Evolutionary conservation across 2,329 filamentous ascomycete genomes (phyloP).

Genomic region (Hirsutella minnesotensis): DNA sequence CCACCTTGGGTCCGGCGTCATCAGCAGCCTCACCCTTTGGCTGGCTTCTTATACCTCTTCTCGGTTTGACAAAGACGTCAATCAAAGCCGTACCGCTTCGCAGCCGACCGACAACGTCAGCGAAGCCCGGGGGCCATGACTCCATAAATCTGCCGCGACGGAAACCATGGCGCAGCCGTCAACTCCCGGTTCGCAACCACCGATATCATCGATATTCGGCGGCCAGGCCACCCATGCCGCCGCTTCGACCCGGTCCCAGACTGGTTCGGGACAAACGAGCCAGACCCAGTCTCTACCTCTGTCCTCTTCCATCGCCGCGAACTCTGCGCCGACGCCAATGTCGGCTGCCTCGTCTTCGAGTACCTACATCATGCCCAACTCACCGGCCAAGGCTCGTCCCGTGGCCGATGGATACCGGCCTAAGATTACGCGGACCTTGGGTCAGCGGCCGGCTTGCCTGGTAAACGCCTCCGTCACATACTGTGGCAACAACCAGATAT

Average conservation of each 20-base stretch:
- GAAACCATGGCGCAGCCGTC: conserved; percentile 33
- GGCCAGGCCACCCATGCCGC: conserved; percentile 19
- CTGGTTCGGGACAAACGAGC: conserved; percentile 9
- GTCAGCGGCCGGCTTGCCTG: conserved; percentile 79
- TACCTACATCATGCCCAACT: conserved; percentile 86
- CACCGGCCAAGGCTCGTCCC: conserved; percentile 55
- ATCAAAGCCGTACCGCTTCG: not conserved
- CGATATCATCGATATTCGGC: conserved; percentile 34
- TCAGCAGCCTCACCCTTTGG: not conserved
- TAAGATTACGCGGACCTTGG: conserved; percentile 66
- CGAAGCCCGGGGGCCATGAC: not conserved
- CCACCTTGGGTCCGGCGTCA: not conserved
- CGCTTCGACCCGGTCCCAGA: conserved; percentile 15
- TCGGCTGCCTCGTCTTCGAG: conserved; percentile 36
- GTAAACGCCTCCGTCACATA: conserved; percentile 99
- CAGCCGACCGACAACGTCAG: not conserved
- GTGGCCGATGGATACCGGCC: conserved; percentile 69
- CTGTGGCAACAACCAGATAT: conserved; percentile 93
- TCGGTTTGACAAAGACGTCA: not conserved
- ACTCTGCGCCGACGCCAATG: conserved; percentile 10
- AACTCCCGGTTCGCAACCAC: conserved; percentile 27
- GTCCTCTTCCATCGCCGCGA: conserved; percentile 11
- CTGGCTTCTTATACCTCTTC: too few relatives aligned
- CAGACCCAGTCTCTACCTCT: conserved; percentile 12
- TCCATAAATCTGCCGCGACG: conserved; percentile 9